Evolutionary conservation across 2,329 filamentous ascomycete genomes (phyloP), one percentile per base, ranked within the genome.

Genomic region (Anisogramma anomala): DNA sequence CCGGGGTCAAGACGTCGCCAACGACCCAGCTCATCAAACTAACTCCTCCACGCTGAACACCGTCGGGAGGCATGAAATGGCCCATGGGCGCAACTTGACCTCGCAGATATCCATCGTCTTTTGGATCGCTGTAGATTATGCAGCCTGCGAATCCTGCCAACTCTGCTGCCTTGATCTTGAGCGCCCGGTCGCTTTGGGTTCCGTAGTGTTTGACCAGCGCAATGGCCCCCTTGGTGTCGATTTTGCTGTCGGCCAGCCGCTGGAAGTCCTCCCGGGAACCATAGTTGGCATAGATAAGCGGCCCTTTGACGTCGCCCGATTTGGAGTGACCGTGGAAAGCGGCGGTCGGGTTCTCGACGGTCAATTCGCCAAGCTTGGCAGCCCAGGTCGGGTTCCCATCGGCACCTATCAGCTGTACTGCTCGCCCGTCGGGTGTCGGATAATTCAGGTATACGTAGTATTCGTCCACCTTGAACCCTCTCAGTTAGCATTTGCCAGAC

Each of bases 361-460:
- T 69, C 47, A 79, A 70, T n/a, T 67, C 68, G 49, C 81, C 89
- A 37, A 98, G 65, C 48, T 72, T 73, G 10, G 89, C 91, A 42
- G 79, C 74, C 88, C 88, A 96, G 13, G 62, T 64, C 26, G 78
- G 66, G 47, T 67, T 59, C 2, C 70, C 79, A 39, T 79, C 74
- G 0, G 71, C 72, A 26, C 81, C 78, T 47, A 94, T 66, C 37
- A 98, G 84, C 47, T 88, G 79, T 28, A 98, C 80, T 43, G 79
- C 74, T 36, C 91, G 73, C 10, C 89, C 91, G 46, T 76, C 80
- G 20, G 72, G 64, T 48, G 71, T 82, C 0, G 91, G 87, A 58
- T 94, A 98, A 60, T 96, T 96, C 54, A 96, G 66, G 57, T 95
- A 96, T 13, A 93, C 88, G 52, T 82, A 72, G 59, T 84, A 94